phyloP scores from a whole-genome alignment of 768 basidiomycete species.

The Phylloporus sp. region DNA sequence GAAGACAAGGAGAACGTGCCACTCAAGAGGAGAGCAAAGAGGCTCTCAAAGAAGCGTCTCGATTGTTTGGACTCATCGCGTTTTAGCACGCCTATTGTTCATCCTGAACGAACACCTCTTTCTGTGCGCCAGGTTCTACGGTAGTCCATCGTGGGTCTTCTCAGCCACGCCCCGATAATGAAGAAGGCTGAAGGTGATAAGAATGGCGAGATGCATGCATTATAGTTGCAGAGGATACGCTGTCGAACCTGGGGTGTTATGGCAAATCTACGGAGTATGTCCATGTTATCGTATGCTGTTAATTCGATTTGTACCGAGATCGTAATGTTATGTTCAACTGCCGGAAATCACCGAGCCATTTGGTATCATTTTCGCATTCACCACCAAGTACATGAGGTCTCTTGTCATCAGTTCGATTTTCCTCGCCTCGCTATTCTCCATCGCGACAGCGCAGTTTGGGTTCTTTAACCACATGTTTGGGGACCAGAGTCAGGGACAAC shows the following conservation, averaged over 20 bases:
- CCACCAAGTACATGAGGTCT: constrained; percentile 12
- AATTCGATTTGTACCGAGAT: constrained; percentile 29
- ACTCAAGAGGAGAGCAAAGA: constrained; percentile 44
- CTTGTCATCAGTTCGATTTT: constrained; percentile 8
- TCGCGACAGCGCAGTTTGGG: constrained; percentile 61
- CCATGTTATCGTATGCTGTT: constrained; percentile 28
- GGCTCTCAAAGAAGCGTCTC: constrained; percentile 29
- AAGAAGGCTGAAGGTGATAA: background rate
- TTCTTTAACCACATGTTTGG: constrained; percentile 80
- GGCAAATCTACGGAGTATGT: constrained; percentile 19
- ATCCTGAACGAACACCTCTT: constrained; percentile 14
- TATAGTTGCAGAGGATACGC: constrained; percentile 1
- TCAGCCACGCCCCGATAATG: background rate
- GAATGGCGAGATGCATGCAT: constrained; percentile 1
- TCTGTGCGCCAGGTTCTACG: constrained; percentile 16
- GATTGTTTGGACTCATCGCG: constrained; percentile 2
- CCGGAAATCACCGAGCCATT: no score
- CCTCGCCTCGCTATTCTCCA: constrained; percentile 23
- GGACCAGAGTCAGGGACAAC: constrained; percentile 40
- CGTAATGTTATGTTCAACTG: constrained; percentile 26
- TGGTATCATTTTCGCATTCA: no score
- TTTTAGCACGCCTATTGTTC: background rate
- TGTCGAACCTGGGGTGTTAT: background rate
- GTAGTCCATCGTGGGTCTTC: constrained; percentile 4
- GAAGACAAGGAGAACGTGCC: constrained; percentile 59